Base-by-base conservation (phyloP, 305 asterid species). In the Petunia hybrid region DNA sequence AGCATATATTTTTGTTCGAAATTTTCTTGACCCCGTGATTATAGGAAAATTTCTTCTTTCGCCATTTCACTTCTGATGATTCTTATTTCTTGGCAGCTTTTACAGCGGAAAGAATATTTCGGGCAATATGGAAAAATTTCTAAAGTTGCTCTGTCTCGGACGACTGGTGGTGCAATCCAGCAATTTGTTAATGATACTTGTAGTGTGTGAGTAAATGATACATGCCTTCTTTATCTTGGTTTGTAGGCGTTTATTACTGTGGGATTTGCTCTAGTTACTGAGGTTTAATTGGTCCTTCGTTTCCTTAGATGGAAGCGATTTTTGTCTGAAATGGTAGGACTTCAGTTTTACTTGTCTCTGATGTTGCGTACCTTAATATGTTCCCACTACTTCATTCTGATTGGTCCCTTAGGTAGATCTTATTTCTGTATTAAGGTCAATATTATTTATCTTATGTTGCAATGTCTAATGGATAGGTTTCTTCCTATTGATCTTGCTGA, bases 71-170 rank as follows among this genome's bases (percentile, higher is more conserved):
- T 80, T 7, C 68, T 80, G 77, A 80, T 55, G 42, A 61, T 67
- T 53, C 14, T 43, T 80, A 51, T 77, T 69, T 77, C 55, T 63
- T 81, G 78, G 86, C 93, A 96, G 99, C 86, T 94, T 80, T 84
- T 96, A 89, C 86, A 83, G 82, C 93, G 91, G 83, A 96, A 88
- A 84, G 98, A 96, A 74, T 94, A 91, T 86, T 96, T 96, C 88
- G 98, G 98, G 85, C 98, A 94, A 86, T 96, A 96, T 81, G 99
- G 99, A 51, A 96, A 93, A 87, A 90, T 96, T 71, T 82, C 97
- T 55, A 96, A 96, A 88, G 88, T 96, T 76, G 92, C 99, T 76
- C 94, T 96, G 76, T 96, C 98, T 46, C 90, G 99, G 86, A 94
- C 98, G 46, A 95, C 98, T 84, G 97, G 98, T 85, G 99, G 98